Percentiles rank a stretch among this genome's conserved stretches.
Evolutionary conservation across 306 rosid species (phyloP).

Genomic region (Fragaria iinumae): DNA sequence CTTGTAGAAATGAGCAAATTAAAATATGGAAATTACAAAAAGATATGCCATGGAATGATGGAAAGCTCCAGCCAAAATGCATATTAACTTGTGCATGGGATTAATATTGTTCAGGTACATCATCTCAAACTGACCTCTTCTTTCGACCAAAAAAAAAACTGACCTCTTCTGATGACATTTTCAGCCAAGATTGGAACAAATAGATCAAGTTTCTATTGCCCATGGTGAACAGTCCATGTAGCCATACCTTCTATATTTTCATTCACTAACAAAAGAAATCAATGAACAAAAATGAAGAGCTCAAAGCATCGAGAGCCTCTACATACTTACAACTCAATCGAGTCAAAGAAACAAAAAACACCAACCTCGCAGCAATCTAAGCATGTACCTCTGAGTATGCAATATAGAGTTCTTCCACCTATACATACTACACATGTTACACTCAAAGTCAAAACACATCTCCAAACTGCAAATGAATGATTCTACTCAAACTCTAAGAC

Average conservation of each 20-base stretch:
- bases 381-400: constrained; percentile 31
- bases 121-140: no score
- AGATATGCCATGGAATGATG: no score
- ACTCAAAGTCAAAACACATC: constrained; percentile 24
- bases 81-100: background rate
- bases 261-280: constrained; percentile 22
- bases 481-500: constrained; percentile 28
- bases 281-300: constrained; percentile 39
- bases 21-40: no score
- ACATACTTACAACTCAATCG: constrained; percentile 35
- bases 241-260: constrained; percentile 31
- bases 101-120: no score
- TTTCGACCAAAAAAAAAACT: no score
- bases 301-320: constrained; percentile 28
- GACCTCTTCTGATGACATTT: background rate
- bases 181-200: background rate
- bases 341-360: constrained; percentile 18
- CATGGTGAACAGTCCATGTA: background rate
- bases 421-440: constrained; percentile 49
- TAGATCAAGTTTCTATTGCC: background rate
- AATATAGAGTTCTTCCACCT: constrained; percentile 27
- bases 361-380: constrained; percentile 43
- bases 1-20: no score
- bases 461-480: constrained; percentile 26
- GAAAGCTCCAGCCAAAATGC: no score